Evolutionary conservation across 257 asterid genomes (phyloP), one percentile per base, ranked within the genome.

Genomic region (Nicotiana noctiflora): DNA sequence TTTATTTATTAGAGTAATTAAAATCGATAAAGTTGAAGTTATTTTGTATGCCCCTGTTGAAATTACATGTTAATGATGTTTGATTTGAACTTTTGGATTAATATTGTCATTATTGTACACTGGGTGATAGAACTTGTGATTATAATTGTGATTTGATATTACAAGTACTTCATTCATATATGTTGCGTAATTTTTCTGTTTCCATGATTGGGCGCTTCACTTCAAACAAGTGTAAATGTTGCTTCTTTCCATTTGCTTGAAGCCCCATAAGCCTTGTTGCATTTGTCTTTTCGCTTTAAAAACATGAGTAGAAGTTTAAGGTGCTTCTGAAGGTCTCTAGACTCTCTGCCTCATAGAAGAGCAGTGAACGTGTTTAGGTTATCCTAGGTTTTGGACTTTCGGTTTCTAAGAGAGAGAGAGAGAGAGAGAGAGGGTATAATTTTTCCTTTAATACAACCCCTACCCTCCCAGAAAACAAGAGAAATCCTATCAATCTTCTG

Each of bases 311-410:
- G 2, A 74, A 15, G 23, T 49, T 49, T 49, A 46, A 23, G 61
- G 40, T 74, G 78, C 61, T 72, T 72, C 60, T 74, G 61, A 74
- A 74, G 78, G 40, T 74, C 61, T 49, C 44, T 27, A 21, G 25
- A 49, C 25, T 23, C 44, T 23, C 60, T 49, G 61, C 23, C 2
- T 8, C 61, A 25, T 49, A 49, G 61, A 49, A 25, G 78, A 23
- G 34, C 60, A 70, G 77, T 49, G 61, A 49, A 23, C 25, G 17
- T 1, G 40, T 49, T 72, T 72, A 51, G 49, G 21, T 46, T 72
- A 8, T 49, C 23, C 4, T 74, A 49, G 40, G 61, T 49, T 21
- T 23, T 23, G 61, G 0, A 74, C 61, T 14, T 49, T 14, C 25
- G 23, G 51, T 49, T 74, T 49, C 49, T 44, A 74, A 74, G 61